Percentiles rank a stretch among this genome's conserved stretches.
These are phyloP conservation scores for Ceratobasidium sp. DNA, from an alignment of 1,284 basidiomycete species.

Conservation along the genomic window DNA sequence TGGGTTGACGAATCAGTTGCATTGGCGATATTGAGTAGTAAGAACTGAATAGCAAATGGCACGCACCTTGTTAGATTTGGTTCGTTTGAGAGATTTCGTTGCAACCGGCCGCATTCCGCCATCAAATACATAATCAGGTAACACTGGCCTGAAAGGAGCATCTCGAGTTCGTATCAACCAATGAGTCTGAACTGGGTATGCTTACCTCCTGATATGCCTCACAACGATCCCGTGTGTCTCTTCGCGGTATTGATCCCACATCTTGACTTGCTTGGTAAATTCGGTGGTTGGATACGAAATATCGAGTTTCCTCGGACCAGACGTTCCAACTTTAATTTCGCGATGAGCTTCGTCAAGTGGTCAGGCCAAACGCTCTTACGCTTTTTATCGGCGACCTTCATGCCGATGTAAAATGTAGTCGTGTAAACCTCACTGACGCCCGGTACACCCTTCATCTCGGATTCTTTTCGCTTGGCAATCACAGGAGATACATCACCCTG, in stretches of 20 bases:
- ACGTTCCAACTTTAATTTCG: constrained; percentile 63
- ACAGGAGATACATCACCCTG: constrained; percentile 83
- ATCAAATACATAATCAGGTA: constrained; percentile 87
- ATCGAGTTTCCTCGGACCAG: constrained; percentile 83
- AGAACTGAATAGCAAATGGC: background rate
- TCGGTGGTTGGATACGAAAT: constrained; percentile 97
- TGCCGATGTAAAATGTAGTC: constrained; percentile 96
- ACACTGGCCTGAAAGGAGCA: constrained; percentile 58
- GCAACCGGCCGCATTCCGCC: constrained; percentile 73
- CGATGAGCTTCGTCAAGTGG: background rate
- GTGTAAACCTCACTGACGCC: constrained; percentile 83
- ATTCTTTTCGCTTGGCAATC: constrained; percentile 75
- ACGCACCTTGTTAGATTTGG: constrained; percentile 78
- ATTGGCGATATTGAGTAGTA: background rate
- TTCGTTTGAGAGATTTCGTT: constrained; percentile 66
- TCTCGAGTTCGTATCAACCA: background rate
- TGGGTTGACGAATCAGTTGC: constrained; percentile 18
- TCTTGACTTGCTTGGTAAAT: constrained; percentile 93
- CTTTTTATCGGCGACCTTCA: constrained; percentile 90
- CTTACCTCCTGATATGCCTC: constrained; percentile 90
- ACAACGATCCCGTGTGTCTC: constrained; percentile 94
- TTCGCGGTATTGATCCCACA: constrained; percentile 96
- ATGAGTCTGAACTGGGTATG: constrained; percentile 26
- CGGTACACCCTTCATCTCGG: constrained; percentile 81
- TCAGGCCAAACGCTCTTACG: constrained; percentile 58